Conservation (phyloP, 2,329 filamentous ascomycete genomes). For the Cladobotryum mycophilum region DNA sequence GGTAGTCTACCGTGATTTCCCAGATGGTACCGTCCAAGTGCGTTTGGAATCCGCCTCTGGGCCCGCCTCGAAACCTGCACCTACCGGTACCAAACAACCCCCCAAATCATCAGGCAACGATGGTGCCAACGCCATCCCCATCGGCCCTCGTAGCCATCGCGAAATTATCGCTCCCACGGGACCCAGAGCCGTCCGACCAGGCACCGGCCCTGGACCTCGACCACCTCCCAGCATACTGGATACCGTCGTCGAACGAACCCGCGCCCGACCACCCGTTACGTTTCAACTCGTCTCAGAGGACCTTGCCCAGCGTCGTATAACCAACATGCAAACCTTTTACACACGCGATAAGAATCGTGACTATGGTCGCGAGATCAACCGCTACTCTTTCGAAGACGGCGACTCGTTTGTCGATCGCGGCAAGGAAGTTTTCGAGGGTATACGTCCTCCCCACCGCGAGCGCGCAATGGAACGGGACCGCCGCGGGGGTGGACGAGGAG, state of each 20-base stretch:
- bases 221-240: conserved; percentile 16
- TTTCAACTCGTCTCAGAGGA: conserved; percentile 57
- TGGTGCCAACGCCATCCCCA: conserved; percentile 29
- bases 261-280: conserved; percentile 34
- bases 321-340: conserved; percentile 46
- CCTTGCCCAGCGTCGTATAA: conserved; percentile 58
- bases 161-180: conserved; percentile 26
- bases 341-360: conserved; percentile 34
- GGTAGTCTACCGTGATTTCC: conserved; percentile 58
- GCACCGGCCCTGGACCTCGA: conserved; percentile 22
- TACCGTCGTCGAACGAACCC: conserved; percentile 30
- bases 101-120: conserved; percentile 15
- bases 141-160: conserved; percentile 29
- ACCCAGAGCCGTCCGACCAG: conserved; percentile 32
- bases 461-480: conserved; percentile 29
- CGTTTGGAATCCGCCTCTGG: conserved; percentile 36
- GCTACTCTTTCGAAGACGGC: conserved; percentile 66
- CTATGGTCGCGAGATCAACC: conserved; percentile 49
- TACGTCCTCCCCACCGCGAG: conserved; percentile 53
- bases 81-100: conserved; percentile 11
- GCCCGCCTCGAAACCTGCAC: conserved; percentile 11
- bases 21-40: conserved; percentile 49
- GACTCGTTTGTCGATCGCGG: conserved; percentile 65
- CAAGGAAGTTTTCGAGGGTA: conserved; percentile 61
- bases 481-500: conserved; percentile 21